Evolutionary conservation across 106 monocot species (phyloP), one percentile per base, ranked within the genome.

Genomic region (Vanilla planifolia): DNA sequence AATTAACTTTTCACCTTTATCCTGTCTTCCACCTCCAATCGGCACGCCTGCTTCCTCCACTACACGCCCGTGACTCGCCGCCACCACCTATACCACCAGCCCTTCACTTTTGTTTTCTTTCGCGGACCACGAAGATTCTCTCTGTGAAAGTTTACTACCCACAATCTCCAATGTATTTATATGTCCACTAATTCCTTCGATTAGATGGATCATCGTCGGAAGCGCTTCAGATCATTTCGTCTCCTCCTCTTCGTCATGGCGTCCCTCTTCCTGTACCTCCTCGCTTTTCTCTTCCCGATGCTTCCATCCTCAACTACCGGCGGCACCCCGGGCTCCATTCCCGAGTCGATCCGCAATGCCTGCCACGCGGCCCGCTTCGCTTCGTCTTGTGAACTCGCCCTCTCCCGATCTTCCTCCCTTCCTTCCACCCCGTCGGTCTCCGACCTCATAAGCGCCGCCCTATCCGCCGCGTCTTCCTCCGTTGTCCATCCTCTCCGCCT

Each of bases 401-500:
- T 82, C 68, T 50, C 73, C 48, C 42, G 23, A 10, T 56, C 59
- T 30, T 19, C 29, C 24, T 29, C 48, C 52, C 72, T 74, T 51
- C 60, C 79, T 32, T 6, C 72, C 52, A 36, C 67, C 45, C 72
- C 83, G 10, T 56, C 66, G 15, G 33, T 63, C 3, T 7, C 58
- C 47, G 53, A 63, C 9, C 20, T 70, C 59, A 67, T 76, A 48
- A 52, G 48, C 33, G 16, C 65, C 28, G 72, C 79, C 46, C 67
- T 30, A 22, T 78, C 80, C 63, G 62, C 39, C 25, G 69, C 80
- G 40, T 22, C 71, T 23, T 8, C 65, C 6, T 29, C 55, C 63
- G 41, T 69, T 74, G 21, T 60, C 78, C 63, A 70, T 80, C 61
- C 82, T 80, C 40, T 39, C 22, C 37, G 65, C 82, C 56, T 76